Evolutionary conservation across 169 alveolate species (phyloP).

Genomic region (Blepharisma undulans): DNA sequence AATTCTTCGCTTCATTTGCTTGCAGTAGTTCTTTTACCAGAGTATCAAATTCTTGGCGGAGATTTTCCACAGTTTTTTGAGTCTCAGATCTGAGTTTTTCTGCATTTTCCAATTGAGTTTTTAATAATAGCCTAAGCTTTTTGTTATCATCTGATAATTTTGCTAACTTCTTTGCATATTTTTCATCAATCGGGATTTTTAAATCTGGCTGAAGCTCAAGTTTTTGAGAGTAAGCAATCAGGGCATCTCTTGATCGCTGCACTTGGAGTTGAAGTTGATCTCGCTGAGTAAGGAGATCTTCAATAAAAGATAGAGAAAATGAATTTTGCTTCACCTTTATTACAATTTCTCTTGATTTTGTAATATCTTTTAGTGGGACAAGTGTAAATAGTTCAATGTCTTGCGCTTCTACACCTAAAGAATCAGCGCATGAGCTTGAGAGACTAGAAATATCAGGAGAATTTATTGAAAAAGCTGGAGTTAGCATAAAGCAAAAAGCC

Average conservation of each 20-base stretch:
- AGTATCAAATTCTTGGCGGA: slow-evolving; percentile 16
- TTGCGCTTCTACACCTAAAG: not conserved
- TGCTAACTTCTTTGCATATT: not conserved
- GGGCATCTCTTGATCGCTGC: slow-evolving; percentile 24
- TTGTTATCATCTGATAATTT: slow-evolving; percentile 19
- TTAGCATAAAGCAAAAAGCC: not conserved
- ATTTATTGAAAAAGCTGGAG: slow-evolving; percentile 27
- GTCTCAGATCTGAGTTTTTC: slow-evolving; percentile 27
- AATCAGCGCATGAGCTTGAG: not conserved
- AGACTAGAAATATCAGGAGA: not conserved
- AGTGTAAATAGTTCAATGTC: slow-evolving; percentile 11
- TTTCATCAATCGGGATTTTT: not conserved
- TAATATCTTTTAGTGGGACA: slow-evolving; percentile 13
- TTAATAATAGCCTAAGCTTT: not conserved
- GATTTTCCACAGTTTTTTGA: slow-evolving; percentile 22
- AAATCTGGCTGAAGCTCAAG: not conserved
- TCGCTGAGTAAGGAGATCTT: slow-evolving; percentile 19
- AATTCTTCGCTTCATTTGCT: not conserved
- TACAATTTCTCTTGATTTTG: not conserved
- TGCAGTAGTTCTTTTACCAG: slow-evolving; percentile 22
- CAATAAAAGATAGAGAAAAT: not conserved
- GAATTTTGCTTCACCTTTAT: not conserved
- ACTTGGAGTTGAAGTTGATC: slow-evolving; percentile 24
- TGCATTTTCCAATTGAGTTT: slow-evolving; percentile 32
- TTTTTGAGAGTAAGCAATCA: not conserved